Evolutionary conservation across 139 green algal genomes (phyloP).

Genomic region (Closterium sp.): DNA sequence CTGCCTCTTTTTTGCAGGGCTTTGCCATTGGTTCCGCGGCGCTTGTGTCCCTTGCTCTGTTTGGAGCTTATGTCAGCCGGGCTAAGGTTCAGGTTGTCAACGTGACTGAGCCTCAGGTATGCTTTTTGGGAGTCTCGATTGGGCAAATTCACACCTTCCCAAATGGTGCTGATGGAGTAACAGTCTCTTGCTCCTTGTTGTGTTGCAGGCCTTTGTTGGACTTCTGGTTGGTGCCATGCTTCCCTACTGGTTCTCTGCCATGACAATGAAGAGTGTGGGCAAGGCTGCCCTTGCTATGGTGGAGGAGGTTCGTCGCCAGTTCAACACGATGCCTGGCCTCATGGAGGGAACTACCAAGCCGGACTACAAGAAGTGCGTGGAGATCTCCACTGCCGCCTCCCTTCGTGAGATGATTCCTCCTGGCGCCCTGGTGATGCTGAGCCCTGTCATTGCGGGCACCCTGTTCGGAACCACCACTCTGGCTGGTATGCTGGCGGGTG

Average conservation of each 20-base stretch:
- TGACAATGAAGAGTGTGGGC: constrained; percentile 62
- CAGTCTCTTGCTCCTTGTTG: neutral
- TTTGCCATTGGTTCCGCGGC: constrained; percentile 97
- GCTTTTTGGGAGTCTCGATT: neutral
- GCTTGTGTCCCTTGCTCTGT: constrained; percentile 95
- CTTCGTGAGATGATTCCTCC: constrained; percentile 70
- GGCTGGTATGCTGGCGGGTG: constrained; percentile 57
- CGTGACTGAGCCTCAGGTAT: constrained; percentile 68
- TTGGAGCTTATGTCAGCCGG: constrained; percentile 90
- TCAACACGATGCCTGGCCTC: constrained; percentile 57
- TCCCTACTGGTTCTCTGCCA: constrained; percentile 65
- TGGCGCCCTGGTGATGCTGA: constrained; percentile 60
- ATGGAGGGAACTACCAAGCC: constrained; percentile 65
- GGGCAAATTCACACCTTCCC: no score
- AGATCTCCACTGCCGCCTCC: constrained; percentile 60
- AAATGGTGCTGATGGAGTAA: no score
- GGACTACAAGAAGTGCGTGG: constrained; percentile 67
- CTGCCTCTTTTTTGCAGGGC: constrained; percentile 55
- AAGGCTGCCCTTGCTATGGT: constrained; percentile 63
- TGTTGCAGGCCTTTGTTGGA: constrained; percentile 56
- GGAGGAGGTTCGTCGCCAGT: constrained; percentile 65
- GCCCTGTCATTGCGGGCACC: constrained; percentile 57
- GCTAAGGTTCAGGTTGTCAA: constrained; percentile 68
- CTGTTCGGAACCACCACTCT: constrained; percentile 69
- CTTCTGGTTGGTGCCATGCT: constrained; percentile 68